phyloP scores from a whole-genome alignment of 768 basidiomycete species.

The Termitomyces titanicus region DNA sequence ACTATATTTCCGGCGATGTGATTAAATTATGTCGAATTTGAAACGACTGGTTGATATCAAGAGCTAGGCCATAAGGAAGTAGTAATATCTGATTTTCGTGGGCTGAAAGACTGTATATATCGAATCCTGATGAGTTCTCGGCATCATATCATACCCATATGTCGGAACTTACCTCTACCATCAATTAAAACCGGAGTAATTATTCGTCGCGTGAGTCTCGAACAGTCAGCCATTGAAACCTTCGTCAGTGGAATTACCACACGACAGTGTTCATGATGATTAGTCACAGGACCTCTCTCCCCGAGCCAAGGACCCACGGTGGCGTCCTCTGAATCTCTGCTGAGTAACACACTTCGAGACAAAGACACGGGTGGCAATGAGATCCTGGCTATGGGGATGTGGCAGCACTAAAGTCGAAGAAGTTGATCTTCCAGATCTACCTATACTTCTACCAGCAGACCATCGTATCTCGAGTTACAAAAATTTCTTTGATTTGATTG shows the following conservation, averaged over 20 bases:
- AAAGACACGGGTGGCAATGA: not conserved
- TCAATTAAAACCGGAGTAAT: not conserved
- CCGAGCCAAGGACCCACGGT: not conserved
- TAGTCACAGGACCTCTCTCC: too few relatives aligned
- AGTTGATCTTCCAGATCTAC: not conserved
- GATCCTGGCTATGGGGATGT: too few relatives aligned
- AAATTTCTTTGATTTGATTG: not conserved
- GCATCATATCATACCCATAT: not conserved
- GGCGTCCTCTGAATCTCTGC: not conserved
- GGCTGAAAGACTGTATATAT: not conserved
- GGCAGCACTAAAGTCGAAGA: not conserved
- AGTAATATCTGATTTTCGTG: too few relatives aligned
- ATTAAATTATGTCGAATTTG: not conserved
- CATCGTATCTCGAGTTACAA: not conserved
- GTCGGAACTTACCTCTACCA: not conserved
- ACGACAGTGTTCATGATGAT: not conserved
- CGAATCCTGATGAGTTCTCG: not conserved
- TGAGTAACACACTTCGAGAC: not conserved
- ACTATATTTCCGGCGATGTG: not conserved
- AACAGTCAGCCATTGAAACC: not conserved
- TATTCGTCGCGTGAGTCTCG: not conserved
- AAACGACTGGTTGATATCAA: not conserved
- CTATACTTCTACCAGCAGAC: not conserved
- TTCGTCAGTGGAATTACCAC: not conserved
- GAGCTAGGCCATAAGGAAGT: too few relatives aligned